Evolutionary conservation across 768 basidiomycete species (phyloP), one percentile per base, ranked within the genome.

Genomic region (Peribolospora kevripleyi): DNA sequence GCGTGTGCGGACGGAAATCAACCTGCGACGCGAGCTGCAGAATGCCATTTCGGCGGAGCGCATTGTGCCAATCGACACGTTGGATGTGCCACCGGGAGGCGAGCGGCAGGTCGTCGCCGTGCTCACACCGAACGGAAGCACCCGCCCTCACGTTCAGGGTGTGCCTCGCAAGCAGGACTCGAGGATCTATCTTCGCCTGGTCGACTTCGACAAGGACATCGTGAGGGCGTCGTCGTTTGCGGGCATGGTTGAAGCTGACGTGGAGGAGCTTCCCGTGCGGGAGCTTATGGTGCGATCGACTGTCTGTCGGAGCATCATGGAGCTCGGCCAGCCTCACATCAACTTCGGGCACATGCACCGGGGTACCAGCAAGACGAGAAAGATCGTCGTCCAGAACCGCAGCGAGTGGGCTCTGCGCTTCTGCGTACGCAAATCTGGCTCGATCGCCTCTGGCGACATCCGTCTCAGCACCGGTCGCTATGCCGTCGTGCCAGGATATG

Each of bases 301-400:
- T 13, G 64, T 62, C 50, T 63, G 64, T 38, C 52, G 65, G 42
- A 59, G 55, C 38, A 60, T 63, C 5, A 54, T 67, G 46, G 66
- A 67, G 42, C 63, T 67, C 8, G 64, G 63, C 48, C 65, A 65
- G 61, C 60, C 59, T 42, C 63, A 62, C 42, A 64, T 67, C 61
- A 67, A 67, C 57, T 66, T 67, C 54, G 66, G 66, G 2, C 58
- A 53, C 9, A 59, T 64, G 43, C 64, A 67, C 37, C 65, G 65
- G 59, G 64, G 65, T 37, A 64, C 65, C 43, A 56, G 61, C 40
- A 63, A 62, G 57, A 59, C 61, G 9, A 66, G 65, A 57, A 65
- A 60, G 42, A 64, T 67, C 47, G 64, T 67, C 46, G 62, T 67
- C 38, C 55, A 65, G 59, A 67, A 67, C 55, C 62, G 62, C 56